These are phyloP conservation scores for Quercus agrifolia DNA, from an alignment of 306 rosid genomes.

Conservation along the genomic window DNA sequence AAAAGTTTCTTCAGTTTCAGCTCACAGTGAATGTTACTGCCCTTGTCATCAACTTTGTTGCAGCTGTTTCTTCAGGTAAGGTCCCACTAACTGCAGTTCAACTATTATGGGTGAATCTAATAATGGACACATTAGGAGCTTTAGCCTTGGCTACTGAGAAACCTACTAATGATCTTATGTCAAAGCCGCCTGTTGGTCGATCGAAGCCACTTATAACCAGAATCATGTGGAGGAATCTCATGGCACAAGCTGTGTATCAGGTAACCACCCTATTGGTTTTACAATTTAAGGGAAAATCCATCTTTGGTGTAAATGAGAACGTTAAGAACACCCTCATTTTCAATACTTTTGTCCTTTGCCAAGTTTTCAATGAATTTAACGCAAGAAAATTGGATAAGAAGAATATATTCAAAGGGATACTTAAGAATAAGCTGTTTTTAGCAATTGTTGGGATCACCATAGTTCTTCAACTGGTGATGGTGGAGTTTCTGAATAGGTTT, in stretches of 20 bases:
- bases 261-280: slow-evolving; percentile 14
- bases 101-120: slow-evolving; percentile 28
- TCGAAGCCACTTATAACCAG: slow-evolving; percentile 16
- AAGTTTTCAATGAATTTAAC: slow-evolving; percentile 26
- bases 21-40: slow-evolving; percentile 26
- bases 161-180: slow-evolving; percentile 27
- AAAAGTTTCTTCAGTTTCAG: slow-evolving; percentile 29
- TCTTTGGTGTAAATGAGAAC: slow-evolving; percentile 20
- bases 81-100: slow-evolving; percentile 26
- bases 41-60: slow-evolving; percentile 17
- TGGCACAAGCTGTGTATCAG: slow-evolving; percentile 24
- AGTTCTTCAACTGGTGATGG: slow-evolving; percentile 20
- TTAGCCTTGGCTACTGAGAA: slow-evolving; percentile 24
- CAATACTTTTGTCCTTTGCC: slow-evolving; percentile 27
- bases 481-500: slow-evolving; percentile 25
- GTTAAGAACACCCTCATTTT: slow-evolving; percentile 25
- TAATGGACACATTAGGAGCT: slow-evolving; percentile 34
- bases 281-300: slow-evolving; percentile 20
- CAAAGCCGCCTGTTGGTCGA: slow-evolving; percentile 2
- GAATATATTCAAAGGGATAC: slow-evolving; percentile 22
- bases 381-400: slow-evolving; percentile 30
- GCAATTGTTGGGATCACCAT: slow-evolving; percentile 17
- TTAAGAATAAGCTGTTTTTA: slow-evolving; percentile 20
- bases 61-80: slow-evolving; percentile 18
- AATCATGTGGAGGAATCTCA: slow-evolving; percentile 32